Percentiles rank a stretch among this genome's conserved stretches.
These are phyloP conservation scores for Harringtonia aguacate DNA, from an alignment of 2,329 filamentous ascomycete species.

Conservation along the genomic window DNA sequence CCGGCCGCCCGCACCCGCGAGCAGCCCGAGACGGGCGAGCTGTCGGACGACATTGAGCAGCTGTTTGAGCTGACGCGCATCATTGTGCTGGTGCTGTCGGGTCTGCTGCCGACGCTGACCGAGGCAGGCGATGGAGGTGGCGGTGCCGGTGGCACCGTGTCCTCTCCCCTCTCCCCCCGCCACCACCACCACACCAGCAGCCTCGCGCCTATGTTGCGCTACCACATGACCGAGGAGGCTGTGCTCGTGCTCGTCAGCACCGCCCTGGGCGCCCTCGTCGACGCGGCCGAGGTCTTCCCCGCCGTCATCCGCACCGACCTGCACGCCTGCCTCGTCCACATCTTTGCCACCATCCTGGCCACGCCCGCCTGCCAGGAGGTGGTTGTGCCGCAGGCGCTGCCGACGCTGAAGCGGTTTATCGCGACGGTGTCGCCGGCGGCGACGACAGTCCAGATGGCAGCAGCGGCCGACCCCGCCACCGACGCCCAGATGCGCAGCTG, in stretches of 20 bases:
- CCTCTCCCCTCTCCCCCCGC: not conserved
- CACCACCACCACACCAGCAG: no score
- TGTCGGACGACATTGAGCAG: constrained; percentile 96
- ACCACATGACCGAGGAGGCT: constrained; percentile 74
- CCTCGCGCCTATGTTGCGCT: constrained; percentile 31
- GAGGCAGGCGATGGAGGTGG: not conserved
- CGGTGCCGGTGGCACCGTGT: no score
- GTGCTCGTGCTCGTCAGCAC: constrained; percentile 69
- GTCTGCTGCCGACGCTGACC: constrained; percentile 61
- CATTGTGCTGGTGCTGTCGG: constrained; percentile 85
- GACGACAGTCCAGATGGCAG: no score
- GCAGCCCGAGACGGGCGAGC: constrained; percentile 58
- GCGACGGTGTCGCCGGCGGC: constrained; percentile 50
- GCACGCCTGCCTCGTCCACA: constrained; percentile 92
- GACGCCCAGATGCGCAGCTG: constrained; percentile 70
- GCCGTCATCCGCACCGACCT: constrained; percentile 93
- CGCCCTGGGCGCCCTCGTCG: constrained; percentile 78
- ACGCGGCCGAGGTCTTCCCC: constrained; percentile 91
- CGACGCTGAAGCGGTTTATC: constrained; percentile 86
- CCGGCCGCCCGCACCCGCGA: constrained; percentile 70
- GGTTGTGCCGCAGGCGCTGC: constrained; percentile 80
- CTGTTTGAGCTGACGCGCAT: constrained; percentile 94
- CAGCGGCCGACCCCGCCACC: constrained; percentile 42
- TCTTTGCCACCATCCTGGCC: constrained; percentile 85
- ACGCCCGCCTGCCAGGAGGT: constrained; percentile 79